Conservation (phyloP, 2,329 filamentous ascomycete genomes). For the Scedosporium apiospermum region DNA sequence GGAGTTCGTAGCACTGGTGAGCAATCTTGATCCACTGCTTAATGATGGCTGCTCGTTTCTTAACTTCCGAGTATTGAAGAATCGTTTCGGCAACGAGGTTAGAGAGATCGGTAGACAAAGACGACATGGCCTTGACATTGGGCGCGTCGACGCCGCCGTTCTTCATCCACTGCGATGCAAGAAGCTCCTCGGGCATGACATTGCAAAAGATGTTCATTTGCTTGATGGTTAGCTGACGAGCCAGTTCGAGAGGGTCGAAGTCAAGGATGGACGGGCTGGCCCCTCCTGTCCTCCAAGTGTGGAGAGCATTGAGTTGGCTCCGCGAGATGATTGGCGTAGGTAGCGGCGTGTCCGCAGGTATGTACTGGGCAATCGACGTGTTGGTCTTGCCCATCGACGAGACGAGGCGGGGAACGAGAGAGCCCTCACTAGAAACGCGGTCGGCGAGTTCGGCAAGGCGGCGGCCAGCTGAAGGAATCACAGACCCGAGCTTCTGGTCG, state of each 20-base stretch:
- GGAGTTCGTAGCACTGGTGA: conserved; percentile 72
- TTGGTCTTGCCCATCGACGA: conserved; percentile 85
- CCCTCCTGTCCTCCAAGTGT: conserved; percentile 66
- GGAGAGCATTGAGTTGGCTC: conserved; percentile 64
- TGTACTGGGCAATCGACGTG: conserved; percentile 61
- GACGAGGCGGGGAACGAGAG: conserved; percentile 71
- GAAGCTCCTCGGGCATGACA: conserved; percentile 83
- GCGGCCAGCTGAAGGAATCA: conserved; percentile 68
- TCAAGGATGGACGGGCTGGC: conserved; percentile 67
- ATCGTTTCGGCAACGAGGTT: conserved; percentile 92
- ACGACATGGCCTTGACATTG: conserved; percentile 91
- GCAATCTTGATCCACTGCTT: conserved; percentile 99
- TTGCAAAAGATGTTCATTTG: conserved; percentile 86
- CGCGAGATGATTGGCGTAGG: conserved; percentile 64
- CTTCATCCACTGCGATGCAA: conserved; percentile 92
- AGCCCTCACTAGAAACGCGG: conserved; percentile 65
- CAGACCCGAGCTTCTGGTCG: conserved; percentile 54
- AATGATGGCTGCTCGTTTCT: conserved; percentile 81
- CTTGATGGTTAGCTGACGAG: conserved; percentile 85
- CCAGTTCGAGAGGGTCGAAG: conserved; percentile 84
- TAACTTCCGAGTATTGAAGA: conserved; percentile 76
- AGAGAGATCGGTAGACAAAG: conserved; percentile 82
- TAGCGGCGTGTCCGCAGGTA: conserved; percentile 61
- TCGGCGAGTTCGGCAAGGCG: conserved; percentile 72
- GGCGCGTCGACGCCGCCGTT: conserved; percentile 68